Evolutionary conservation across 2,329 filamentous ascomycete genomes (phyloP).

Genomic region (Fusarium nurragi): DNA sequence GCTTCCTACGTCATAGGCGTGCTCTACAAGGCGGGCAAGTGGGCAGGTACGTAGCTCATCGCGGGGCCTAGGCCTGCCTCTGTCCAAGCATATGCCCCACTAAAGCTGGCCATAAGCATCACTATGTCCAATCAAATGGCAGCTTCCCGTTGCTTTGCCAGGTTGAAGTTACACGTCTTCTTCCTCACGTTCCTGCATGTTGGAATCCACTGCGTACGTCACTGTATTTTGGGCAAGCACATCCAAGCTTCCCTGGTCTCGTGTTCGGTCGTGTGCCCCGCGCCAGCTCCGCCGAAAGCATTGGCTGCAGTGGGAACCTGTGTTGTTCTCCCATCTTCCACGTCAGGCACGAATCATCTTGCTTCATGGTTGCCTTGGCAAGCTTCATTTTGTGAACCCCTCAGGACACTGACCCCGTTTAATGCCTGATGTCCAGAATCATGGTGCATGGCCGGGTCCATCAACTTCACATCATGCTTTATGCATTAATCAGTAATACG

Average conservation of each 20-base stretch:
- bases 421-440: constrained; percentile 4
- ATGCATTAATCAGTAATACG: not conserved
- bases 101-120: constrained; percentile 1
- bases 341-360: constrained; percentile 14
- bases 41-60: constrained; percentile 24
- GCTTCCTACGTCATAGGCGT: constrained; percentile 42
- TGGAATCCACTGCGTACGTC: constrained; percentile 41
- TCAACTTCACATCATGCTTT: constrained; percentile 9
- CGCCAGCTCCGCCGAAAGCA: constrained; percentile 3
- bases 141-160: constrained; percentile 13
- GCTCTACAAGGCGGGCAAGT: constrained; percentile 17
- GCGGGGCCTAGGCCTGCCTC: constrained; percentile 18
- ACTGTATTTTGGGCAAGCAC: constrained; percentile 21
- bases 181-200: constrained; percentile 41
- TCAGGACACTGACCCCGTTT: not conserved
- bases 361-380: constrained; percentile 14
- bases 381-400: not conserved
- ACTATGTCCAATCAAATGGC: constrained; percentile 11
- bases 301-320: constrained; percentile 24
- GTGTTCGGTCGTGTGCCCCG: constrained; percentile 31
- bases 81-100: not conserved
- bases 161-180: constrained; percentile 28
- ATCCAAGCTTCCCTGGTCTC: not conserved
- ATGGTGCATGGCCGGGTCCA: not conserved
- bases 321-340: constrained; percentile 29